Base-by-base conservation (phyloP, 1,284 basidiomycete genomes). In the Ceratobasidium sp. region DNA sequence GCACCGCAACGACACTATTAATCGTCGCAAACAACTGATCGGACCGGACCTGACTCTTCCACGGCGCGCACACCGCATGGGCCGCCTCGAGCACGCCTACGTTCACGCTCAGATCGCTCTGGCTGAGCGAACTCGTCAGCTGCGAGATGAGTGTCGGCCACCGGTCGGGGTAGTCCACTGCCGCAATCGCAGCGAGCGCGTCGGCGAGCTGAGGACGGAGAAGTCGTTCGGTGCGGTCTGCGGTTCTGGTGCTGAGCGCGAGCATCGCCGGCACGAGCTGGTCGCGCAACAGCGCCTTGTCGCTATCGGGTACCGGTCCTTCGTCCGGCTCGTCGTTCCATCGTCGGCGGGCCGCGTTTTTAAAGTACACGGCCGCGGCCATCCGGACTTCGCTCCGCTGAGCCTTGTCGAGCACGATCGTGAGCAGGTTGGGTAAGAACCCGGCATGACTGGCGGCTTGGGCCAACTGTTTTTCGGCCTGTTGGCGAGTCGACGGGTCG, bases 61-160 rank as follows among this genome's bases (percentile, higher is more conserved):
- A 99, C 80, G 92, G 90, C 74, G 91, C 90, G 86, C 98, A 99
- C 82, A 99, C 99, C 56, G 96, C 96, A 85, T 99, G 97, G 0
- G 96, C 95, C 0, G 97, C 97, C 82, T 97, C 91, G 50, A 99
- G 89, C 9, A 99, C 94, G 74, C 94, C 95, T 52, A 96, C 89
- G 84, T 98, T 97, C 81, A 96, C 85, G 80, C 92, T 92, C 84
- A 94, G 96, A 83, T 98, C 92, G 23, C 91, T 89, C 10, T 88
- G 85, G 15, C 94, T 92, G 57, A 97, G 88, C 77, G 94, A 94
- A 66, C 86, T 83, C 62, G 97, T 94, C 64, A 98, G 91, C 92
- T 96, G 93, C 94, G 97, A 92, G 81, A 97, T 91, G 78, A 98
- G 89, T 84, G 93, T 91, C 42, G 90, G 88, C 96, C 96, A 98